These are phyloP conservation scores for Talaromyces borbonicus DNA, from an alignment of 495 filamentous ascomycete species.

Conservation along the genomic window DNA sequence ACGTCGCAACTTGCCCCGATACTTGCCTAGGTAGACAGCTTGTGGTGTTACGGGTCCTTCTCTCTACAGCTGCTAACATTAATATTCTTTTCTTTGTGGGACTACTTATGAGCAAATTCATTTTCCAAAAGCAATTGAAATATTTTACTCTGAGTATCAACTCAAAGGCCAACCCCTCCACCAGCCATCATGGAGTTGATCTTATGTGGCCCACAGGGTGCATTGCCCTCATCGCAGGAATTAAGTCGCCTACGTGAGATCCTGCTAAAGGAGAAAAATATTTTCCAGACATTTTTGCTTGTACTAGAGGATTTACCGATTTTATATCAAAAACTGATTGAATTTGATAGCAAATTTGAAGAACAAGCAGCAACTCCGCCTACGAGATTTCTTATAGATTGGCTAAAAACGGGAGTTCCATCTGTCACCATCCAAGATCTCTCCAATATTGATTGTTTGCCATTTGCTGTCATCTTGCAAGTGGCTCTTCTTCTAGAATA, in stretches of 20 bases:
- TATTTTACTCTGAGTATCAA: neutral
- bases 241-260: neutral
- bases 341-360: neutral
- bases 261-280: neutral
- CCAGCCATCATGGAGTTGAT: neutral
- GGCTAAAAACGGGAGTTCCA: neutral
- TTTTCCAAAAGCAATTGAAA: neutral
- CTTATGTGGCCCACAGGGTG: constrained; percentile 1
- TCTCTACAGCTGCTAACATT: too few species aligned
- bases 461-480: constrained; percentile 2
- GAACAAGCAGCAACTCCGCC: neutral
- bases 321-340: neutral
- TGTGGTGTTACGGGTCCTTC: too few species aligned
- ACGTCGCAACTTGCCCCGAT: too few species aligned
- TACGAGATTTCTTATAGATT: neutral
- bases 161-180: neutral
- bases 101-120: neutral
- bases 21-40: too few species aligned
- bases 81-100: too few species aligned
- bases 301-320: neutral
- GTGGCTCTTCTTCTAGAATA: neutral
- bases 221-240: neutral
- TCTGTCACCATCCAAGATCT: neutral
- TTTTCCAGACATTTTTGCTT: neutral
- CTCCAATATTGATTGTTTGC: neutral